Percentiles rank a stretch among this genome's conserved stretches.
These are phyloP conservation scores for Epichloe sp. DNA, from an alignment of 2,329 filamentous ascomycete genomes.

Conservation along the genomic window DNA sequence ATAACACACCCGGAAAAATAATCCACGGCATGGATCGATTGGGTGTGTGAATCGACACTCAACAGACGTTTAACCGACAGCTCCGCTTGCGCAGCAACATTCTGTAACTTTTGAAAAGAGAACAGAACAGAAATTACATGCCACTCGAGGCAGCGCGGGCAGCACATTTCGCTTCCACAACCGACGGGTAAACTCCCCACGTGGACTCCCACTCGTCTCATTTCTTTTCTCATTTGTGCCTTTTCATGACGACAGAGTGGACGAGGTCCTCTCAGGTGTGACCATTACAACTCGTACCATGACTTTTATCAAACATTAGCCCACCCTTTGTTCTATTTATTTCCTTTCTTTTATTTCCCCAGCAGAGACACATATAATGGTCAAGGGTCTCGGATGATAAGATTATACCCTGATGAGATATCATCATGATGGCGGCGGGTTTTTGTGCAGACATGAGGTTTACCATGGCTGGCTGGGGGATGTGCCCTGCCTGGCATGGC, in stretches of 20 bases:
- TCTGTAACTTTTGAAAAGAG: no score
- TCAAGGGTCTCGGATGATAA: not conserved
- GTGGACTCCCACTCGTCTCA: not conserved
- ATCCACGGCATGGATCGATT: not conserved
- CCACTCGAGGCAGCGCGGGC: no score
- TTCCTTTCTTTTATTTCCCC: not conserved
- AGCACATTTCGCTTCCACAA: not conserved
- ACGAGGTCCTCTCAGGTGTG: not conserved
- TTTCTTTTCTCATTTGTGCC: not conserved
- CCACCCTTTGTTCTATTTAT: not conserved
- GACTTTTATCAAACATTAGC: no score
- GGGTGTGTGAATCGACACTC: not conserved
- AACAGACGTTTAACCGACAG: not conserved
- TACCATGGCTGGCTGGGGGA: not conserved
- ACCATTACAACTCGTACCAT: not conserved
- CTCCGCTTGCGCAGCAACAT: no score
- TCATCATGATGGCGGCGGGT: not conserved
- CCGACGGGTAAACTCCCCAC: not conserved
- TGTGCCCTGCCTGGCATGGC: not conserved
- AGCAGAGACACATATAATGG: not conserved
- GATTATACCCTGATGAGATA: not conserved
- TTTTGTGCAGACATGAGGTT: not conserved
- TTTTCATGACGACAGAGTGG: no score
- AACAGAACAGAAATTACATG: no score
- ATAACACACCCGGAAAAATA: not conserved